These are phyloP conservation scores for Sarocladiaceae sp. DNA, from an alignment of 2,329 filamentous ascomycete species.

Conservation along the genomic window DNA sequence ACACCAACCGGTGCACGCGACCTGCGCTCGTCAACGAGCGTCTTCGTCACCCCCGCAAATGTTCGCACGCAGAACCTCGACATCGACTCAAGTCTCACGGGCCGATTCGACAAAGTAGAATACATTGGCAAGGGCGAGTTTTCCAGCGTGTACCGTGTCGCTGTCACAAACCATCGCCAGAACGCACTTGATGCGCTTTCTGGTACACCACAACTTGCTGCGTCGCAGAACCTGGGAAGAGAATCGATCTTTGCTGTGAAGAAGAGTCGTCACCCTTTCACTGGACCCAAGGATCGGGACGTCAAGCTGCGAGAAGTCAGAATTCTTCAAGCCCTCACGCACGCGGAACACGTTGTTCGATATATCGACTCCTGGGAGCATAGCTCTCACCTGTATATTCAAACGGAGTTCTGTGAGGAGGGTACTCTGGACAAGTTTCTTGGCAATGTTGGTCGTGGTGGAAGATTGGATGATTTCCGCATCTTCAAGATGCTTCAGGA, in stretches of 20 bases:
- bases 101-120: slow-evolving; percentile 75
- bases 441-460: slow-evolving; percentile 72
- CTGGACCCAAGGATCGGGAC: slow-evolving; percentile 73
- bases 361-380: slow-evolving; percentile 86
- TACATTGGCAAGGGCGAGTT: slow-evolving; percentile 85
- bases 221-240: slow-evolving; percentile 39
- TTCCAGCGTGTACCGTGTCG: slow-evolving; percentile 82
- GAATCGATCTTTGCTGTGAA: slow-evolving; percentile 82
- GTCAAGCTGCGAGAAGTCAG: slow-evolving; percentile 78
- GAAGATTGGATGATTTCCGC: slow-evolving; percentile 88
- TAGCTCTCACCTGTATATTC: slow-evolving; percentile 82
- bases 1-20: slow-evolving; percentile 68
- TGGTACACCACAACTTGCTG: slow-evolving; percentile 32
- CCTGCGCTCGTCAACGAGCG: slow-evolving; percentile 41
- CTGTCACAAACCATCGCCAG: slow-evolving; percentile 25
- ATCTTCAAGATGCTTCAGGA: slow-evolving; percentile 98
- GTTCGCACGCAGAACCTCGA: slow-evolving; percentile 61
- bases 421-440: slow-evolving; percentile 86
- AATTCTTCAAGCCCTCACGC: slow-evolving; percentile 67
- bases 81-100: slow-evolving; percentile 65
- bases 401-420: slow-evolving; percentile 95
- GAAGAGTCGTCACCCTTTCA: slow-evolving; percentile 76
- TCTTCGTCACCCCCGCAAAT: slow-evolving; percentile 63
- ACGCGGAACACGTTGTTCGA: slow-evolving; percentile 78
- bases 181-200: slow-evolving; percentile 34